These are phyloP conservation scores for Sedum album DNA, from an alignment of 164 flowering plant genomes.

Conservation along the genomic window DNA sequence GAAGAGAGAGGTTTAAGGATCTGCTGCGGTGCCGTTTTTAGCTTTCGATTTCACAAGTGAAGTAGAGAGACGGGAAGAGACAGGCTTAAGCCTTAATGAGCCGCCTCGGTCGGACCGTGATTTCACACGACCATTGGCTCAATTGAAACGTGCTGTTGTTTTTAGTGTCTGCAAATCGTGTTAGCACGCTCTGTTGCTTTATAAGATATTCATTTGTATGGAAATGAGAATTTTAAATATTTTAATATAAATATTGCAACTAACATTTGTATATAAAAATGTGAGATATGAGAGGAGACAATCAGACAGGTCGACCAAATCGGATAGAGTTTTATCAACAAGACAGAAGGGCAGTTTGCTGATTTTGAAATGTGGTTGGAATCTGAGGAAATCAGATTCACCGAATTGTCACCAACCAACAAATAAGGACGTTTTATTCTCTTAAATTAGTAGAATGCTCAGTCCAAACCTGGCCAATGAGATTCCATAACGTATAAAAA, in stretches of 20 bases:
- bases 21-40: background rate
- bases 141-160: background rate
- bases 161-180: background rate
- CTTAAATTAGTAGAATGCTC: background rate
- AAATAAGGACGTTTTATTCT: background rate
- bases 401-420: background rate
- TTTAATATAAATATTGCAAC: background rate
- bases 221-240: no score
- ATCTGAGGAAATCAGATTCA: slow-evolving; percentile 1
- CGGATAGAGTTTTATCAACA: background rate
- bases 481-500: no score
- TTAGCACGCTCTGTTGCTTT: background rate
- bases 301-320: background rate
- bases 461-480: no score
- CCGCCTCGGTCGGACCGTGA: background rate
- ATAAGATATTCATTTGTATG: background rate
- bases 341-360: background rate
- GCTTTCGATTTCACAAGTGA: background rate
- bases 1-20: background rate
- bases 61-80: background rate
- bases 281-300: background rate
- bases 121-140: background rate
- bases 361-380: background rate
- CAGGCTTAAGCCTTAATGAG: no score
- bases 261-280: background rate